Conservation (phyloP, 495 filamentous ascomycete genomes). For the Articulospora tetracladia region DNA sequence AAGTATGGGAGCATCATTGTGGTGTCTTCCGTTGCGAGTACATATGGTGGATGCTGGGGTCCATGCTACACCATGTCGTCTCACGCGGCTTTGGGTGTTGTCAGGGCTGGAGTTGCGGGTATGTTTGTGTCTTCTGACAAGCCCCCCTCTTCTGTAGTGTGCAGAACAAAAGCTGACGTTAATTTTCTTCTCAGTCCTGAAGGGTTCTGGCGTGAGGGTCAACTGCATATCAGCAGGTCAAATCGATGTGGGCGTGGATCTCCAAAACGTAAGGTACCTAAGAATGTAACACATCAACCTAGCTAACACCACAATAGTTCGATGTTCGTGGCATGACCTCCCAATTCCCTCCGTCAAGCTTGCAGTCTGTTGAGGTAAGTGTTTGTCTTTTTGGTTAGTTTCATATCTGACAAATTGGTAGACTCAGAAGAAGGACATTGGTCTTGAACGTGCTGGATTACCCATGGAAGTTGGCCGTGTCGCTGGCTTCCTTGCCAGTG, state of each 20-base stretch:
- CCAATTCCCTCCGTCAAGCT: constrained; percentile 50
- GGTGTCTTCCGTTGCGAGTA: constrained; percentile 49
- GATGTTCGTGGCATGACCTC: constrained; percentile 50
- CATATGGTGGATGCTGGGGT: constrained; percentile 56
- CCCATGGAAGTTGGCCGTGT: constrained; percentile 55
- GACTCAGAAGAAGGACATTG: constrained; percentile 38
- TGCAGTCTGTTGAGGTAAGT: constrained; percentile 47
- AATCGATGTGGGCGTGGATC: constrained; percentile 54
- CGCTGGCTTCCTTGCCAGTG: constrained; percentile 54
- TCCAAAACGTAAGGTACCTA: constrained; percentile 34
- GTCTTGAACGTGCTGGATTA: constrained; percentile 43
- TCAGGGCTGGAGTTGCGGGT: constrained; percentile 53
- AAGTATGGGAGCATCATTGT: constrained; percentile 58
- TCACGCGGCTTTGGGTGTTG: constrained; percentile 57
- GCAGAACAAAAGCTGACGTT: constrained; percentile 28
- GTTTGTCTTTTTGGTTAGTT: background rate
- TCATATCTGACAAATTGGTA: constrained; percentile 5
- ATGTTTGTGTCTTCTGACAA: no score
- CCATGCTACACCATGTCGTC: constrained; percentile 53
- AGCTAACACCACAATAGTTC: constrained; percentile 27
- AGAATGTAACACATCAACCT: background rate
- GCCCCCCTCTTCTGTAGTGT: no score
- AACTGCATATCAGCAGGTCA: constrained; percentile 56
- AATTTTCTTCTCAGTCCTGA: background rate
- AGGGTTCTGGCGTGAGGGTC: constrained; percentile 50